Evolutionary conservation across 2,329 filamentous ascomycete genomes (phyloP).

Genomic region (Talaromyces sp.): DNA sequence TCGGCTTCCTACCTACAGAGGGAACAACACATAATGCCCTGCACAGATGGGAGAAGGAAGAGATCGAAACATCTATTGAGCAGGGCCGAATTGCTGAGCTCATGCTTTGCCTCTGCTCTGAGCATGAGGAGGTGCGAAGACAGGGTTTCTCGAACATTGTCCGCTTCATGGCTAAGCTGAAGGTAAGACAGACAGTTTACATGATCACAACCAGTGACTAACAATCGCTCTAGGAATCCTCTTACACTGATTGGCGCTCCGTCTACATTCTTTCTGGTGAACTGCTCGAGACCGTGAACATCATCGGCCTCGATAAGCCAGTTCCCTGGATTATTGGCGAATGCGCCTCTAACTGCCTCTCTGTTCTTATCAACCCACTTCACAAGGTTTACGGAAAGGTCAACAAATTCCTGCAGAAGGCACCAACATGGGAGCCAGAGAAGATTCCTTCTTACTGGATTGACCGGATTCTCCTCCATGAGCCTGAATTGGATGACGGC

Average conservation of each 20-base stretch:
- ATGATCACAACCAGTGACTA: too few relatives aligned
- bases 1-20: conserved; percentile 54
- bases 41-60: conserved; percentile 71
- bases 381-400: conserved; percentile 84
- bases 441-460: conserved; percentile 63
- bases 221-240: conserved; percentile 57
- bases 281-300: conserved; percentile 71
- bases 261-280: conserved; percentile 80
- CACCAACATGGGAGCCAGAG: conserved; percentile 70
- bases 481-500: conserved; percentile 71
- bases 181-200: too few relatives aligned
- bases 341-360: conserved; percentile 71
- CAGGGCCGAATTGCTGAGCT: conserved; percentile 72
- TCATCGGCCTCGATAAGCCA: conserved; percentile 57
- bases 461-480: conserved; percentile 72
- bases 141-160: conserved; percentile 60
- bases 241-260: conserved; percentile 74
- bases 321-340: conserved; percentile 75
- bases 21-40: conserved; percentile 50
- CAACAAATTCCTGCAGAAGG: conserved; percentile 78
- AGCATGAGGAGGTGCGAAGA: conserved; percentile 73
- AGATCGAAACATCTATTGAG: conserved; percentile 76
- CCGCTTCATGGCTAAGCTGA: conserved; percentile 53
- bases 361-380: conserved; percentile 73
- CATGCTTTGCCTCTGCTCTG: conserved; percentile 74